Percentiles rank a stretch among this genome's conserved stretches.
Evolutionary conservation across 441 rosid genomes (phyloP).

Genomic region (Populus tomentosa): DNA sequence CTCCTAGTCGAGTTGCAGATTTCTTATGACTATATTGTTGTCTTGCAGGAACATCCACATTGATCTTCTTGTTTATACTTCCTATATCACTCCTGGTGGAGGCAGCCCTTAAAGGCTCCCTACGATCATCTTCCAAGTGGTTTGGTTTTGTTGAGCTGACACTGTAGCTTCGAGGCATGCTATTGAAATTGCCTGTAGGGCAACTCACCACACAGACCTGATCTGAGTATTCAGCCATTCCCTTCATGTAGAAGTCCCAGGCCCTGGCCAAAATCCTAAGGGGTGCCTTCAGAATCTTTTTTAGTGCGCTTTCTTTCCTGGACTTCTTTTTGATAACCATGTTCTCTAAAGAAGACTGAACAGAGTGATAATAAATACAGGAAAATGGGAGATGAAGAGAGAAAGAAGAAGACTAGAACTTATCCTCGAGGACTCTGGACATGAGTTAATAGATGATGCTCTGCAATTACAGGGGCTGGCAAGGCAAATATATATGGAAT

Average conservation of each 20-base stretch:
- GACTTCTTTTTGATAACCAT: slow-evolving; percentile 20
- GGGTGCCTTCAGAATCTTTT: slow-evolving; percentile 39
- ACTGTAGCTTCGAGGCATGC: slow-evolving; percentile 51
- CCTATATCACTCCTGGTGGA: slow-evolving; percentile 29
- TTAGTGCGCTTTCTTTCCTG: slow-evolving; percentile 27
- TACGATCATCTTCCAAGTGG: slow-evolving; percentile 28
- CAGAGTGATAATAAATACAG: neutral
- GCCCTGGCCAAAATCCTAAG: slow-evolving; percentile 41
- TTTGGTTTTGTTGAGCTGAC: slow-evolving; percentile 28
- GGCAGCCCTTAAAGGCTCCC: slow-evolving; percentile 48
- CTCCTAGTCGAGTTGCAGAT: neutral
- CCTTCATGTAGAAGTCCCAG: slow-evolving; percentile 45
- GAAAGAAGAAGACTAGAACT: neutral
- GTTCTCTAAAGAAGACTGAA: neutral
- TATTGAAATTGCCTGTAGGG: slow-evolving; percentile 32
- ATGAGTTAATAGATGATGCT: neutral
- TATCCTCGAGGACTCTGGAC: neutral
- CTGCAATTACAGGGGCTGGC: neutral
- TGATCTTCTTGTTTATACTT: neutral
- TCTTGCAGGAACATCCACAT: neutral
- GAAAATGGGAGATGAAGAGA: neutral
- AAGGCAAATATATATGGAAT: neutral
- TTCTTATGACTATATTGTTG: slow-evolving; percentile 1
- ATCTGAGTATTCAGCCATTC: slow-evolving; percentile 50
- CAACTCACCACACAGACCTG: slow-evolving; percentile 36